Evolutionary conservation across 768 basidiomycete genomes (phyloP), one percentile per base, ranked within the genome.

Genomic region (Suillus lakei): DNA sequence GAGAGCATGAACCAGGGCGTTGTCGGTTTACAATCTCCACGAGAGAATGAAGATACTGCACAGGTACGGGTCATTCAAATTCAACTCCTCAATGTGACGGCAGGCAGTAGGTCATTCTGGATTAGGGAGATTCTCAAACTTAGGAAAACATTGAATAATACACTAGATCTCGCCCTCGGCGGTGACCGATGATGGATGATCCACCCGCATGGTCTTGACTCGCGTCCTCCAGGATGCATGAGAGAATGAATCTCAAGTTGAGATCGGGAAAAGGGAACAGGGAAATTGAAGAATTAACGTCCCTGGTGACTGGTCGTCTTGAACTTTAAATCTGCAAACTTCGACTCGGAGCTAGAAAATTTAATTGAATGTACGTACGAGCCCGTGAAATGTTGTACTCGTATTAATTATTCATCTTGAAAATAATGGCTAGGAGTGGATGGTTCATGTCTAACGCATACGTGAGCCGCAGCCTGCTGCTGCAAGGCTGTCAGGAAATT

Each of bases 251-350:
- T 51, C 50, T 16, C 15, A 15, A 50, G n/a, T n/a, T 13, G 44
- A 46, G 44, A 21, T 53, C 9, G 51, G 28, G 18, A 30, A 30
- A 3, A 9, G 26, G 26, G 50, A 51, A 51, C 28, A 30, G 16
- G 16, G 28, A 58, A 58, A 28, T 28, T 7, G 50, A 28, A 58
- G 38, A 58, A 58, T 38, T 13, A 39, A 26, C 36, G 36, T 58
- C 56, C 56, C 56, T 58, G n/a, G n/a, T n/a, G n/a, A n/a, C n/a
- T n/a, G 56, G 38, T 58, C 36, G n/a, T 38, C 56, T 36, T 36
- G 56, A 58, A 58, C 56, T 38, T 18, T 58, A 58, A 23, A 59
- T 38, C 10, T 41, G 15, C 26, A 21, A 21, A 2, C 39, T 59
- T 41, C 26, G 58, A 41, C 58, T 13, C 58, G 58, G 58, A 28